A percentile compares a stretch with the other conserved stretches of the same genome.
phyloP scores from a whole-genome alignment of 192 early-diverging fungal genomes.

The Diversispora eburnea region DNA sequence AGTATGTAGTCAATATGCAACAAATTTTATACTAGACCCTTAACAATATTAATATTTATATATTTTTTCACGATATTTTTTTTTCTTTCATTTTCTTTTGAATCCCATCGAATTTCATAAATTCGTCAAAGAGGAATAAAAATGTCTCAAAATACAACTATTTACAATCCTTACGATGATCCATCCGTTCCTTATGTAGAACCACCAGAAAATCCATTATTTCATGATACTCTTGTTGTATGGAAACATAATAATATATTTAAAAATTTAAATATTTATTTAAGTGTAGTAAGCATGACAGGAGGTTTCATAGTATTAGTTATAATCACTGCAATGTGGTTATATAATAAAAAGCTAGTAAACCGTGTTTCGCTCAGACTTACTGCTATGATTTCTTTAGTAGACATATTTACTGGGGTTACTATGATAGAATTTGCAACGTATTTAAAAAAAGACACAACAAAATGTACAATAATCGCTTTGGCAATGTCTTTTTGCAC shows the following conservation, averaged over 20 bases:
- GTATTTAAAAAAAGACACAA: background rate
- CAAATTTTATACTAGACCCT: too few species aligned
- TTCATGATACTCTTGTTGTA: background rate
- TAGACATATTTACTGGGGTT: constrained; percentile 1
- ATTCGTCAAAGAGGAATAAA: too few species aligned
- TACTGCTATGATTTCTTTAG: constrained; percentile 12
- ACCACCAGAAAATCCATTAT: background rate
- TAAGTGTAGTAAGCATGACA: constrained; percentile 8
- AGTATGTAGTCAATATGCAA: too few species aligned
- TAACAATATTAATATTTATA: too few species aligned
- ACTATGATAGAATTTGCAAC: background rate
- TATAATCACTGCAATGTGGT: constrained; percentile 8
- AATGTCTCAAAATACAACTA: background rate
- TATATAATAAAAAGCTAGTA: constrained; percentile 18
- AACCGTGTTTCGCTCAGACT: constrained; percentile 13
- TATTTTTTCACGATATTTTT: too few species aligned
- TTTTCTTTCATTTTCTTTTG: too few species aligned
- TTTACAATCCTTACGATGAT: background rate
- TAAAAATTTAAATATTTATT: background rate
- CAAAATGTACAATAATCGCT: background rate
- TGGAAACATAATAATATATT: background rate
- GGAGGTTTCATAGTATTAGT: constrained; percentile 15
- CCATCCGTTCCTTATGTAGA: background rate
- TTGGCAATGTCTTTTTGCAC: constrained; percentile 2
- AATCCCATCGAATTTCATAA: too few species aligned